Conservation (phyloP, 129 eudicot species). For the Sambucus nigra region DNA sequence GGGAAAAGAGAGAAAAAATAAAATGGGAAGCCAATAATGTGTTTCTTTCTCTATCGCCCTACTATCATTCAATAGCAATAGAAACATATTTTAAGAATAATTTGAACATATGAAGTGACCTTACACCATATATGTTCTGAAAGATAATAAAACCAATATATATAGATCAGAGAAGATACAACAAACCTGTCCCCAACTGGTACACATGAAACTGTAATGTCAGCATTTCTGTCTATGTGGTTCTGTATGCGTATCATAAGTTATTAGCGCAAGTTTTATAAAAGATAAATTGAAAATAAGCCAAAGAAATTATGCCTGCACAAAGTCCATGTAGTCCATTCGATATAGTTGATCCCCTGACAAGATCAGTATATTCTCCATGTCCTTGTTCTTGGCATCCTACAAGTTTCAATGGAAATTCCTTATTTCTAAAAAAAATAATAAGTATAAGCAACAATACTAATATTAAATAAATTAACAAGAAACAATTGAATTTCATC, state of each 20-base stretch:
- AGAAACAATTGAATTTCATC: not conserved
- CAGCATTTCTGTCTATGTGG: conserved; percentile 86
- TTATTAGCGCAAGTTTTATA: not conserved
- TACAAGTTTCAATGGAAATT: conserved; percentile 15
- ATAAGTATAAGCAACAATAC: not conserved
- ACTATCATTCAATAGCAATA: no score
- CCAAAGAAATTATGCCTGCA: conserved; percentile 47
- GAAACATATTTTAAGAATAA: no score
- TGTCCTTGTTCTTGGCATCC: conserved; percentile 90
- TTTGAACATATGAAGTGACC: not conserved
- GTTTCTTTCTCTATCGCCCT: no score
- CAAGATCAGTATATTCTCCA: conserved; percentile 72
- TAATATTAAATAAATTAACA: not conserved
- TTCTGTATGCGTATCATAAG: conserved; percentile 41
- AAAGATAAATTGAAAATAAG: not conserved
- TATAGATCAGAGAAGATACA: not conserved
- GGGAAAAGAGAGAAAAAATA: not conserved
- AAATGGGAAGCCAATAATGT: not conserved
- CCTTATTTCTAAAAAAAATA: not conserved
- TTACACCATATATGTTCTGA: not conserved
- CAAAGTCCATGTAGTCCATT: conserved; percentile 85
- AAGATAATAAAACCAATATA: no score
- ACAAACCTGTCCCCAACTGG: conserved; percentile 78
- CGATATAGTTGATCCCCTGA: conserved; percentile 94
- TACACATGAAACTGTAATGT: conserved; percentile 86